These are phyloP conservation scores for Nakazawaea ishiwadae DNA, from an alignment of 805 yeast genomes.

Conservation along the genomic window DNA sequence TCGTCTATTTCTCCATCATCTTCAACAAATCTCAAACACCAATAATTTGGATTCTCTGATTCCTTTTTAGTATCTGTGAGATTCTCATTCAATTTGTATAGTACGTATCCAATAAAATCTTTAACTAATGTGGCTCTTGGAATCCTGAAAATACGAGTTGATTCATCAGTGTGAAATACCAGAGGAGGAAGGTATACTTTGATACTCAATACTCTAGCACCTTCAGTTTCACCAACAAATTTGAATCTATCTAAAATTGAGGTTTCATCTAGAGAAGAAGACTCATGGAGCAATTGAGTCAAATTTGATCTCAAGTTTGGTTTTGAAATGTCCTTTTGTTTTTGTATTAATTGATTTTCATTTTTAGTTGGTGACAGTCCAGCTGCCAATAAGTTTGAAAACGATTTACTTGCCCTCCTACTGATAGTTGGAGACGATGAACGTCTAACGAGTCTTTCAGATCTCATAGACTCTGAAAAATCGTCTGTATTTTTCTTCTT, in stretches of 20 bases:
- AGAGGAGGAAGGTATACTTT: conserved; percentile 5
- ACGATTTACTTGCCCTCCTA: conserved; percentile 5
- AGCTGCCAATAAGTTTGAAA: conserved; percentile 3
- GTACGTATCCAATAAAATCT: conserved; percentile 37
- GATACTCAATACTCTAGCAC: conserved; percentile 5
- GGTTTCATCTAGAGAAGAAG: conserved; percentile 29
- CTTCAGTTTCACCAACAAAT: conserved; percentile 29
- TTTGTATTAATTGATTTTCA: neutral
- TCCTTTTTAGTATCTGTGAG: neutral
- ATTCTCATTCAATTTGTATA: conserved; percentile 20
- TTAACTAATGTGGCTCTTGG: conserved; percentile 14
- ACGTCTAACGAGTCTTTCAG: neutral
- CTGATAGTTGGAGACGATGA: neutral
- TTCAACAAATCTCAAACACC: conserved; percentile 81
- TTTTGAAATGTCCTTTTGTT: conserved; percentile 3
- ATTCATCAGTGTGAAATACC: neutral
- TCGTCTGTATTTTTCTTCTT: neutral
- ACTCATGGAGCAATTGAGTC: conserved; percentile 37
- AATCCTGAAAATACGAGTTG: conserved; percentile 4
- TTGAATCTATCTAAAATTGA: conserved; percentile 41
- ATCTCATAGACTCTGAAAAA: neutral
- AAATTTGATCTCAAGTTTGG: conserved; percentile 27
- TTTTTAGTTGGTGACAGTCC: neutral
- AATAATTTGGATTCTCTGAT: conserved; percentile 49
- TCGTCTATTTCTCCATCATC: conserved; percentile 94